Base-by-base conservation (phyloP, 495 filamentous ascomycete genomes). In the Sphaerosporella brunnea region DNA sequence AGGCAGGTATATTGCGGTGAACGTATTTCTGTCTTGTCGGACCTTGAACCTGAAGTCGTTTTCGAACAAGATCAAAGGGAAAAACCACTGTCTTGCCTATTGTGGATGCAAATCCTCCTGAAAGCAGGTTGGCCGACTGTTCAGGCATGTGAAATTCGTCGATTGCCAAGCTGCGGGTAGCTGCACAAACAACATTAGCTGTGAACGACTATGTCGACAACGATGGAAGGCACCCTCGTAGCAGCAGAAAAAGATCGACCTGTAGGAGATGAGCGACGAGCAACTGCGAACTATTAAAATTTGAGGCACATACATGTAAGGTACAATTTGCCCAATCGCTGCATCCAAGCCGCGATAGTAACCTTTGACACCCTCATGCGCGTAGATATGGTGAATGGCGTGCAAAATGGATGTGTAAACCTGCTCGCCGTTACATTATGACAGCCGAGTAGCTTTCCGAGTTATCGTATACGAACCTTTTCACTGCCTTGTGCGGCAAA, bases 401-500 rank as follows among this genome's bases (percentile, higher is more conserved):
- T 71, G 65, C 16, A 66, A 43, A 10, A 97, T 66, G 2, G 74
- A 81, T 5, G 64, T 40, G 64, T 97, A 96, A 2, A 96, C 43
- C 54, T 57, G 25, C 2, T 15, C n/a, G 19, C 9, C 38, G 23
- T 51, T 19, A 53, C 38, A 2, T 15, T 11, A 21, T 37, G 35
- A 34, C 16, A 0, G 23, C 15, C 8, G 15, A 16, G 28, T 15
- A 13, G 32, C 2, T 8, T 19, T 10, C n/a, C n/a, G n/a, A 36
- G 4, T 16, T 0, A 13, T 5, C 8, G 7, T 39, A 15, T 13
- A 45, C 34, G 13, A 21, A 58, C 72, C 35, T 70, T 75, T 32
- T 88, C 78, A n/a, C 71, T 73, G 20, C 90, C 92, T 62, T 94
- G 87, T 0, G 92, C 92, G 4, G 90, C 90, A 64, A 97, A 97